Percentiles rank a stretch among this genome's conserved stretches.
phyloP scores from a whole-genome alignment of 106 monocot genomes.

The Dendrobium huoshanense region DNA sequence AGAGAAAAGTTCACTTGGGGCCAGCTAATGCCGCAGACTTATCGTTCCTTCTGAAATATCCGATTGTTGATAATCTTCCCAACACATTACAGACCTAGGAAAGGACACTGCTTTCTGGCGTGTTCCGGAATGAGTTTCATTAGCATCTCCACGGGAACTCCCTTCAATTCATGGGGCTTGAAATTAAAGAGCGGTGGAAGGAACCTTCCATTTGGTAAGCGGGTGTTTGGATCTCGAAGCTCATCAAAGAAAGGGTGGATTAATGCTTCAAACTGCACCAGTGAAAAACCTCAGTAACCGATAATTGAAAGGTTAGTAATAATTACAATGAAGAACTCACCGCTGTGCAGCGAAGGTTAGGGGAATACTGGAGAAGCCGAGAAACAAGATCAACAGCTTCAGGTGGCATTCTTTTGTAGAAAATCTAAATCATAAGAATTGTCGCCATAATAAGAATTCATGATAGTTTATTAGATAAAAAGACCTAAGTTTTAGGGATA shows the following conservation, averaged over 20 bases:
- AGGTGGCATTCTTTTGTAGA: conserved; percentile 59
- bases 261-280: conserved; percentile 45
- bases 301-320: no score
- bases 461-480: not conserved
- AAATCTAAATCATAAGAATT: conserved; percentile 24
- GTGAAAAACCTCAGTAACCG: not conserved
- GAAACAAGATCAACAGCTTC: conserved; percentile 69
- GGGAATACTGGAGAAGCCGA: conserved; percentile 70
- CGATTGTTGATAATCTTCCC: not conserved
- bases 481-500: no score
- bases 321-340: conserved; percentile 19
- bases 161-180: conserved; percentile 58
- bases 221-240: conserved; percentile 49
- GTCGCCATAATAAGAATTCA: not conserved
- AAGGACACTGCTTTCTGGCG: conserved; percentile 59
- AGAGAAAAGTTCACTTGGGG: not conserved
- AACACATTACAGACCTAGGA: conserved; percentile 30
- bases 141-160: conserved; percentile 33
- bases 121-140: conserved; percentile 55
- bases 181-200: conserved; percentile 60
- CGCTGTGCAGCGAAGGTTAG: conserved; percentile 58
- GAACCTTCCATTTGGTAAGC: conserved; percentile 50
- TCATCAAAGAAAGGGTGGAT: conserved; percentile 56
- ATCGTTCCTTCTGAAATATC: no score
- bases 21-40: no score